Conservation (phyloP, 2,329 filamentous ascomycete species). For the Metarhizium robertsii region DNA sequence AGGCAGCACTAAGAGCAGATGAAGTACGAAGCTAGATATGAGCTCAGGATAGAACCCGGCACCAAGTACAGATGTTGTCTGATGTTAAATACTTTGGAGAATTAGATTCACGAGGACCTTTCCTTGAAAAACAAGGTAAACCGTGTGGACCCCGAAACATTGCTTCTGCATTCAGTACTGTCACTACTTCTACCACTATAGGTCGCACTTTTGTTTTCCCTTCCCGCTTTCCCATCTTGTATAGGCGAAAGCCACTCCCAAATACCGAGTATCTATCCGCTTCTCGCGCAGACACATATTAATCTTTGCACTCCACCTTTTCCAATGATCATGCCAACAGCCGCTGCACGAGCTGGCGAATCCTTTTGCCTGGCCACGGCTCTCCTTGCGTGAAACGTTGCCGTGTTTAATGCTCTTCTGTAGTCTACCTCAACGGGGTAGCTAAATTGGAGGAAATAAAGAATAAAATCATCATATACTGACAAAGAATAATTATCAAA, state of each 20-base stretch:
- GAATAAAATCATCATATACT: conserved; percentile 1
- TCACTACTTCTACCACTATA: neutral
- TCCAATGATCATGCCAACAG: neutral
- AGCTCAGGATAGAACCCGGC: no score
- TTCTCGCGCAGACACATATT: conserved; percentile 2
- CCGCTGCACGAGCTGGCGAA: neutral
- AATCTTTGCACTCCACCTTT: conserved; percentile 4
- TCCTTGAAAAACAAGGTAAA: neutral
- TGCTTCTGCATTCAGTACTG: conserved; percentile 17
- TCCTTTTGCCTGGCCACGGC: neutral
- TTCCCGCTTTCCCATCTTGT: neutral
- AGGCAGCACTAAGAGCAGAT: no score
- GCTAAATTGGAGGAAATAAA: neutral
- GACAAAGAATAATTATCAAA: conserved; percentile 7
- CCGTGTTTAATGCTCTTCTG: neutral
- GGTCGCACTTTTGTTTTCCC: neutral
- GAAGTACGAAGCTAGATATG: no score
- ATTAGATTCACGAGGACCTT: neutral
- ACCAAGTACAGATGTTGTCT: no score
- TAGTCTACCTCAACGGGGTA: neutral
- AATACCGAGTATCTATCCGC: conserved; percentile 5
- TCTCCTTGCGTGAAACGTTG: neutral
- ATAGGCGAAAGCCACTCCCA: neutral
- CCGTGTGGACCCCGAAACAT: neutral
- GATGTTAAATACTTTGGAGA: no score